Conservation (phyloP, 331 rosid species). For the Arachis monticola region DNA sequence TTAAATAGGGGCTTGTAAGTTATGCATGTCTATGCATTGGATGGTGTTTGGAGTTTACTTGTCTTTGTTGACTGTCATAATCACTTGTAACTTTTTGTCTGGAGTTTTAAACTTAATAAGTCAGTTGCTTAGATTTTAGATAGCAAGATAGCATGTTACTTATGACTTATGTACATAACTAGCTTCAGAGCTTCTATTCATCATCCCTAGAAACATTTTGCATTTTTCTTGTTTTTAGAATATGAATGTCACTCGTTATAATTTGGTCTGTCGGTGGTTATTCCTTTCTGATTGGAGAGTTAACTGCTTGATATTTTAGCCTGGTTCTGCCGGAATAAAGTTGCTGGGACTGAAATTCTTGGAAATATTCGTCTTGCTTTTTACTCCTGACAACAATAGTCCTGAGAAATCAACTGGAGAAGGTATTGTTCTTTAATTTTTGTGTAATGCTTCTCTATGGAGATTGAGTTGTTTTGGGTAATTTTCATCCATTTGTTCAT, state of each 20-base stretch:
- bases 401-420: constrained; percentile 60
- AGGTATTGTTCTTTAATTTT: constrained; percentile 63
- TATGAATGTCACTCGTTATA: constrained; percentile 22
- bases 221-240: constrained; percentile 23
- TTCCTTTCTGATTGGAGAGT: constrained; percentile 40
- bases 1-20: constrained; percentile 1
- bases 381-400: constrained; percentile 67
- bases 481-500: constrained; percentile 32
- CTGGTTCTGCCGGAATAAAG: constrained; percentile 73
- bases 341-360: constrained; percentile 87
- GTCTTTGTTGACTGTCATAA: constrained; percentile 5
- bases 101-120: constrained; percentile 26
- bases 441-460: constrained; percentile 2
- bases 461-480: constrained; percentile 25
- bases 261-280: constrained; percentile 8
- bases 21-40: background rate
- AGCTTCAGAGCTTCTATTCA: constrained; percentile 12
- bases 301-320: constrained; percentile 71
- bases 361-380: constrained; percentile 79
- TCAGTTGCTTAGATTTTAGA: constrained; percentile 25
- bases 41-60: background rate
- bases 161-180: background rate
- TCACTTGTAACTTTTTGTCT: constrained; percentile 8
- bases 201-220: background rate
- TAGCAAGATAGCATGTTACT: background rate